Evolutionary conservation across 371 early-diverging fungal species (phyloP).

Genomic region (Mortierella sp.): DNA sequence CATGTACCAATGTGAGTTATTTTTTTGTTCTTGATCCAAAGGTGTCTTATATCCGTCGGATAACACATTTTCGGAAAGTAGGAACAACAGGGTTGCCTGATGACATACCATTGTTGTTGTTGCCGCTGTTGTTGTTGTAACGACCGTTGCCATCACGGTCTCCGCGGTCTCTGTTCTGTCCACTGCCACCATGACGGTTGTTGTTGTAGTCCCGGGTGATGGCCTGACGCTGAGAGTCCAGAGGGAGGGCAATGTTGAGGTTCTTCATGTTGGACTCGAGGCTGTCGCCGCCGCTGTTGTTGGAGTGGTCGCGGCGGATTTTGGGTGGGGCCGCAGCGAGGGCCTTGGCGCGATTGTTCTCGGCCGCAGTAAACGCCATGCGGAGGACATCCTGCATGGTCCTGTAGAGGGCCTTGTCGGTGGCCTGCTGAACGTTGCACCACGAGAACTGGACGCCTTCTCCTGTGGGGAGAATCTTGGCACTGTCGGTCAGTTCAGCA

Average conservation of each 20-base stretch:
- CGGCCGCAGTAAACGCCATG: constrained; percentile 76
- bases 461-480: constrained; percentile 73
- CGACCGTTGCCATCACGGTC: constrained; percentile 42
- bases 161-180: constrained; percentile 40
- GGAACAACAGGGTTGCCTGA: background rate
- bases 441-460: constrained; percentile 83
- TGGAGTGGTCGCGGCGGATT: constrained; percentile 50
- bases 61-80: background rate
- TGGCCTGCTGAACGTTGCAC: constrained; percentile 72
- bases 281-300: constrained; percentile 52
- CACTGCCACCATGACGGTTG: constrained; percentile 16
- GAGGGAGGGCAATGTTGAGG: constrained; percentile 60
- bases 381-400: constrained; percentile 87
- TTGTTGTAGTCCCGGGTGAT: constrained; percentile 57
- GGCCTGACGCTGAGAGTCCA: constrained; percentile 61
- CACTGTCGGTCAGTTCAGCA: constrained; percentile 75
- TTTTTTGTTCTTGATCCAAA: background rate
- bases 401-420: constrained; percentile 78
- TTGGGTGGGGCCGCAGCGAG: constrained; percentile 57
- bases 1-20: background rate
- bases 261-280: constrained; percentile 60
- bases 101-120: constrained; percentile 28
- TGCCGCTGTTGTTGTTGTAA: constrained; percentile 26
- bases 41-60: constrained; percentile 14
- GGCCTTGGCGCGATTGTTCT: constrained; percentile 61